phyloP scores from a whole-genome alignment of 345 rosid genomes.

The Acer yangbiense region DNA sequence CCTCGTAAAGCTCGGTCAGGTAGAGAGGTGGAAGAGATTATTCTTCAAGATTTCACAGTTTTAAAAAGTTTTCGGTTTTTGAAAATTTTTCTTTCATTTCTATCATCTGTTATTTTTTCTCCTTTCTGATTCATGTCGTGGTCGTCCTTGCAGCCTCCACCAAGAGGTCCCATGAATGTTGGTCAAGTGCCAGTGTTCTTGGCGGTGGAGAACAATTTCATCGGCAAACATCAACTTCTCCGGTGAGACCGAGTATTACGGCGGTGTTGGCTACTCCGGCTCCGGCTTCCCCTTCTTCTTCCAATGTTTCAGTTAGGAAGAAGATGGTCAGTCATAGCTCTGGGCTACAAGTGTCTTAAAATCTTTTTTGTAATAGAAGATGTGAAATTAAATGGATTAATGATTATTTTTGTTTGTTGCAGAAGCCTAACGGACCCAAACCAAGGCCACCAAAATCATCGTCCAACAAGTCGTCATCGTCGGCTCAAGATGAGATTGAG shows the following conservation, averaged over 20 bases:
- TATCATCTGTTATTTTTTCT: neutral
- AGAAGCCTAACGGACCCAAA: conserved; percentile 80
- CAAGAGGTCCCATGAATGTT: conserved; percentile 89
- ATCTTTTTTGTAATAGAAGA: neutral
- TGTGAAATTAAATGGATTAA: conserved; percentile 19
- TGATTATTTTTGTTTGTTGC: conserved; percentile 5
- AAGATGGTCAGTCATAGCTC: conserved; percentile 61
- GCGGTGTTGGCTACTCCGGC: conserved; percentile 63
- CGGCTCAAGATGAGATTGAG: conserved; percentile 96
- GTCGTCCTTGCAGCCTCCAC: conserved; percentile 56
- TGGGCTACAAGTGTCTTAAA: neutral
- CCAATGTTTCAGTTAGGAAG: conserved; percentile 74
- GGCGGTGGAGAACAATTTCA: conserved; percentile 63
- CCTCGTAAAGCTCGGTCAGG: conserved; percentile 99
- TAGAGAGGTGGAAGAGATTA: conserved; percentile 76
- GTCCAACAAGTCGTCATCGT: conserved; percentile 51
- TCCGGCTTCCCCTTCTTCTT: conserved; percentile 74
- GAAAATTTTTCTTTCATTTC: neutral
- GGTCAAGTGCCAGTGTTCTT: conserved; percentile 62
- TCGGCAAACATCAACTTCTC: conserved; percentile 82
- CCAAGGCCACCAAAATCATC: conserved; percentile 82
- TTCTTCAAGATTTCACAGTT: conserved; percentile 17
- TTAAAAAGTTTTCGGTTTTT: neutral
- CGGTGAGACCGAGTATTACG: conserved; percentile 62
- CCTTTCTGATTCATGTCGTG: neutral